Conservation (phyloP, 2,329 filamentous ascomycete species). For the Cryphonectria naterciae region DNA sequence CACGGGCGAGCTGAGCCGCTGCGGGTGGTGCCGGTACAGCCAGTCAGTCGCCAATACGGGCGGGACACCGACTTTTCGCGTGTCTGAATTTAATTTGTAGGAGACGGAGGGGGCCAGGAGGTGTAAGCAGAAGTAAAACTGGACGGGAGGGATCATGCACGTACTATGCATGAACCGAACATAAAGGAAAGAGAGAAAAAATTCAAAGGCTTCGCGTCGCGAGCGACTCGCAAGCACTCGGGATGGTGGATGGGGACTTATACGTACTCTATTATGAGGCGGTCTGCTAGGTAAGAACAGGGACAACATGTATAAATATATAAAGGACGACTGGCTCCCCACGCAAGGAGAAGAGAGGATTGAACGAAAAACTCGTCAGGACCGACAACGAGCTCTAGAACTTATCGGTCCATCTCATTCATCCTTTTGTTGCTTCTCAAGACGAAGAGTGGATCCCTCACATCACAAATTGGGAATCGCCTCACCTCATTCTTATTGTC, state of each 20-base stretch:
- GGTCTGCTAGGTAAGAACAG: background rate
- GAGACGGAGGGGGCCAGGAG: background rate
- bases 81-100: background rate
- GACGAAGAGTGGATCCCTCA: background rate
- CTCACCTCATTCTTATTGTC: constrained; percentile 9
- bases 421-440: background rate
- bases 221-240: background rate
- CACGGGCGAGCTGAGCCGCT: background rate
- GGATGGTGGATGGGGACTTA: background rate
- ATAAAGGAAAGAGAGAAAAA: background rate
- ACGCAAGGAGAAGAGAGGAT: background rate
- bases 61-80: constrained; percentile 2
- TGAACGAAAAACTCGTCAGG: background rate
- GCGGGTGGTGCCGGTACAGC: background rate
- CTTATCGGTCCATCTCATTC: background rate
- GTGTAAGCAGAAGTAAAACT: background rate
- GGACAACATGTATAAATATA: background rate
- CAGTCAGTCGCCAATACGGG: background rate
- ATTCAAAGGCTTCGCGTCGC: background rate
- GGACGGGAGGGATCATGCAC: background rate
- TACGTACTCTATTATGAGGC: background rate
- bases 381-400: background rate
- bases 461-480: constrained; percentile 20
- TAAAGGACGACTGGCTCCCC: background rate
- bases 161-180: background rate